Conservation (phyloP, 768 basidiomycete species). For the Psilocybe cyanescens region DNA sequence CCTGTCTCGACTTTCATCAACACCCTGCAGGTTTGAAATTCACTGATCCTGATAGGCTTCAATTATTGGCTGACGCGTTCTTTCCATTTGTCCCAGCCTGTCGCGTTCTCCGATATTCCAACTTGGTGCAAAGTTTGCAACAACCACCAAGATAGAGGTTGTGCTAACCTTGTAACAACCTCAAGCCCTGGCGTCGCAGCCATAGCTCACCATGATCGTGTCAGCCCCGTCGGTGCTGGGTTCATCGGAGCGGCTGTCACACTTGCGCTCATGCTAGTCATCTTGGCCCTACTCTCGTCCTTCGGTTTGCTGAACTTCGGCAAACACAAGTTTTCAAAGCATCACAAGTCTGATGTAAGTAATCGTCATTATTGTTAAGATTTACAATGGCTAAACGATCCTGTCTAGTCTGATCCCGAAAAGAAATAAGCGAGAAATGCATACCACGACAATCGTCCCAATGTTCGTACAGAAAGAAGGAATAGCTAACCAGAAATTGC, state of each 20-base stretch:
- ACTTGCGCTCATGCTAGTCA: conserved; percentile 41
- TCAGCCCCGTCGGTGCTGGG: conserved; percentile 65
- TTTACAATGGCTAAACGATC: neutral
- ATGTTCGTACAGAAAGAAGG: conserved; percentile 1
- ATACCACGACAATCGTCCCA: conserved; percentile 71
- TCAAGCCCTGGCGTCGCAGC: conserved; percentile 28
- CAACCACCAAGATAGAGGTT: conserved; percentile 62
- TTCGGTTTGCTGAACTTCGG: conserved; percentile 41
- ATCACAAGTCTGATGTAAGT: neutral
- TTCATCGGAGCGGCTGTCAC: conserved; percentile 67
- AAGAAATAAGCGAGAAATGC: conserved; percentile 4
- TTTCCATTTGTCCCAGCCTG: conserved; percentile 36
- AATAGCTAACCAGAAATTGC: neutral
- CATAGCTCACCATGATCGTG: conserved; percentile 32
- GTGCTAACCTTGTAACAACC: conserved; percentile 48
- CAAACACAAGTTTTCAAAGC: conserved; percentile 7
- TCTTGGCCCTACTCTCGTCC: conserved; percentile 42
- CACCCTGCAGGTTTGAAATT: conserved; percentile 33
- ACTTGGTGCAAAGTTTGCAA: conserved; percentile 64
- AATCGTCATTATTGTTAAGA: neutral
- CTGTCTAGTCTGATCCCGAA: conserved; percentile 6
- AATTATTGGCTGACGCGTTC: neutral
- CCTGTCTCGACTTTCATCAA: conserved; percentile 56
- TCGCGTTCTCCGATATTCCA: conserved; percentile 52
- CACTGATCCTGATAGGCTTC: neutral